Base-by-base conservation (phyloP, 495 filamentous ascomycete genomes). In the Astrothelium macrocarpum region DNA sequence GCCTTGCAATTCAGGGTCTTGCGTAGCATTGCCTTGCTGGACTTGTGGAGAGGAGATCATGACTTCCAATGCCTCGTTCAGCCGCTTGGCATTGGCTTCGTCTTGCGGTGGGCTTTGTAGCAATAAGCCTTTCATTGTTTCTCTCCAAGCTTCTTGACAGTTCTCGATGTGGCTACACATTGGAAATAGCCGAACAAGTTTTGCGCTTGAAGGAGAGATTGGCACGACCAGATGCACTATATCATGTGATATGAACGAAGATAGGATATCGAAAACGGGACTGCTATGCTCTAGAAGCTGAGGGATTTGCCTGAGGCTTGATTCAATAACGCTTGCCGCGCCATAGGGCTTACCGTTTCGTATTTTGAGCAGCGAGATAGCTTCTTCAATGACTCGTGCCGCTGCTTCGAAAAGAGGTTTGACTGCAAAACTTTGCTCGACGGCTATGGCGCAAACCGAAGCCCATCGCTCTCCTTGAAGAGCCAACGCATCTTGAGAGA, bases 271-370 rank as follows among this genome's bases (percentile, higher is more conserved):
- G 32, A 80, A 32, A 1, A 75, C 32, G 7, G 66, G 26, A 31
- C 59, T 7, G 18, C 29, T 56, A 62, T 70, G 36, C 25, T 56
- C 49, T 5, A 29, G 49, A 9, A 56, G 9, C 7, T 28, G 25
- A 56, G 49, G 25, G 25, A 10, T 56, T 11, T 56, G 23, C 20
- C 49, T 56, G 11, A 56, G 25, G 16, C 7, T 56, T 29, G 49
- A 26, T 56, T 83, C 78, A 2, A 94, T 70, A 2, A 85, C 78
- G 4, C 81, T 82, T 23, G 91, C 89, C 16, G 87, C 87, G 16
- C 87, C 89, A 68, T 89, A 95, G 0, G 90, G 88, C 69, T 94
- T 94, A 53, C 90, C 90, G 66, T 91, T 89, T 58, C 88, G 78
- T 29, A 75, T 75, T 45, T 74, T 75, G 18, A 87, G 63, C 2